Percentiles rank a stretch among this genome's conserved stretches.
phyloP scores from a whole-genome alignment of 2,329 filamentous ascomycete species.

The Cladosporium sp. region DNA sequence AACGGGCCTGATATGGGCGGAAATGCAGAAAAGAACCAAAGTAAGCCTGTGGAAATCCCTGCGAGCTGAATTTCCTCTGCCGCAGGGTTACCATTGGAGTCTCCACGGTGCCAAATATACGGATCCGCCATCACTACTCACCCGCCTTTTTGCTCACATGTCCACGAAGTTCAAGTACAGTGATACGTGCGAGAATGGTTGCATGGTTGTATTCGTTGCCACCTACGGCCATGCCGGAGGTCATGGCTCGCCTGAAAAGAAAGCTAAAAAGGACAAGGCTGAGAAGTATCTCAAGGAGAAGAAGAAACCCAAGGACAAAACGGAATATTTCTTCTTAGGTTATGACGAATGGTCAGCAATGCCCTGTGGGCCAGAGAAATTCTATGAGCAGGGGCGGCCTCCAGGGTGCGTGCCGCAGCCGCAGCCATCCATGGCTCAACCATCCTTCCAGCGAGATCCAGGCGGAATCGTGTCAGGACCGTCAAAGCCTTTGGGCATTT shows the following conservation, averaged over 20 bases:
- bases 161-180: background rate
- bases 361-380: background rate
- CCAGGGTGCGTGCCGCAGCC: too few species aligned
- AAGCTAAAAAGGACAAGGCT: too few species aligned
- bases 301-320: too few species aligned
- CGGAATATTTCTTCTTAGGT: too few species aligned
- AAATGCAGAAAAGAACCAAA: background rate
- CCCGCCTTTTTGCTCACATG: background rate
- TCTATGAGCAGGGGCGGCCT: too few species aligned
- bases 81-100: background rate
- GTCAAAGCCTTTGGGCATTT: too few species aligned
- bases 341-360: background rate
- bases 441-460: too few species aligned
- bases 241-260: background rate
- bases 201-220: background rate
- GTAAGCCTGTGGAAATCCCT: background rate
- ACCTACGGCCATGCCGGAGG: background rate
- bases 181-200: background rate
- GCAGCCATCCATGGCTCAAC: too few species aligned
- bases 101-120: background rate
- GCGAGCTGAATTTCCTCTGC: background rate
- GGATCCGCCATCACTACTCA: background rate
- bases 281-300: too few species aligned
- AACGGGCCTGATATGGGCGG: background rate
- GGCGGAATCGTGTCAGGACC: too few species aligned